Evolutionary conservation across 176 grass and related monocot genomes (phyloP).

Genomic region (Stipa capillata): DNA sequence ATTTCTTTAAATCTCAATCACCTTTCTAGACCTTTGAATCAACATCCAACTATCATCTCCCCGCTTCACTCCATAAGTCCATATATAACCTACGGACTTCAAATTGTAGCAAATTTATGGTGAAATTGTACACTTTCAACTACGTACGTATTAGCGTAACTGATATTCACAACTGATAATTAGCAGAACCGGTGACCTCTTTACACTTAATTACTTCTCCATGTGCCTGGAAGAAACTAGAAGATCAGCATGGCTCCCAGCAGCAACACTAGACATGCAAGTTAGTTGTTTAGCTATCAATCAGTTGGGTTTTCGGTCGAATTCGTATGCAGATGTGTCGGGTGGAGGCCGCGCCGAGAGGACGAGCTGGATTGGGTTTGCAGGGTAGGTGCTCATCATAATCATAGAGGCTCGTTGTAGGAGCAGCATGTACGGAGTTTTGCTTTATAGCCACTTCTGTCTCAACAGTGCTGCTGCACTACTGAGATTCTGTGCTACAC

Average conservation of each 20-base stretch:
- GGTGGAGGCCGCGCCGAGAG: neutral
- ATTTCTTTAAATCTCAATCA: too few relatives aligned
- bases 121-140: too few relatives aligned
- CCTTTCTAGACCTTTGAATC: too few relatives aligned
- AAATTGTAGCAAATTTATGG: too few relatives aligned
- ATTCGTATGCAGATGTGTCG: neutral
- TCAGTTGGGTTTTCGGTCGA: neutral
- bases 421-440: neutral
- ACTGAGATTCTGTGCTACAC: neutral
- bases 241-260: neutral
- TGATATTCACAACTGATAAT: too few relatives aligned
- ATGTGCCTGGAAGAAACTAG: neutral
- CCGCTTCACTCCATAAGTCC: too few relatives aligned
- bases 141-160: too few relatives aligned
- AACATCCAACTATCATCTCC: too few relatives aligned
- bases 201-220: neutral
- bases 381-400: slow-evolving; percentile 7
- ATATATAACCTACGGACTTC: too few relatives aligned
- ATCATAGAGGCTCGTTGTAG: neutral
- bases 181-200: too few relatives aligned
- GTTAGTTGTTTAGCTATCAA: neutral
- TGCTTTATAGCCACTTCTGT: neutral
- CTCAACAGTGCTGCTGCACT: neutral
- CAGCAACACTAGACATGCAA: neutral
- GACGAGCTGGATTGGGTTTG: neutral